A percentile compares a stretch with the other conserved stretches of the same genome.
These are phyloP conservation scores for Ambrosia artemisiifolia DNA, from an alignment of 129 eudicot genomes.

Conservation along the genomic window DNA sequence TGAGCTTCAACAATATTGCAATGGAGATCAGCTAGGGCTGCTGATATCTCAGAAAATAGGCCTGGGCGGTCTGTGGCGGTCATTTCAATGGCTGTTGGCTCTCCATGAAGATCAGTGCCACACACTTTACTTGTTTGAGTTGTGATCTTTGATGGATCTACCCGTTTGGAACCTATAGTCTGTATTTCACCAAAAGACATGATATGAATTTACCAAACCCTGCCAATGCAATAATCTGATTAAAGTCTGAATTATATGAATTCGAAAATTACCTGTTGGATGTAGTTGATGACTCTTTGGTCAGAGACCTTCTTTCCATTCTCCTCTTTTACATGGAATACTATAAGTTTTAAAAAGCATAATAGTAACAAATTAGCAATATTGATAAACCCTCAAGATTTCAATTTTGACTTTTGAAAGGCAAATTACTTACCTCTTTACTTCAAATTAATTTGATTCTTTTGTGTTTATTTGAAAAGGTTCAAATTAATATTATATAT, in stretches of 20 bases:
- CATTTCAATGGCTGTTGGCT: constrained; percentile 65
- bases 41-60: constrained; percentile 77
- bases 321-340: constrained; percentile 73
- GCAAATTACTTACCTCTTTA: background rate
- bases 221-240: too few relatives aligned
- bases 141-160: constrained; percentile 21
- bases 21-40: constrained; percentile 69
- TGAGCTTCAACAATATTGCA: constrained; percentile 81
- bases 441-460: constrained; percentile 1
- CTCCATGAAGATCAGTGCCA: constrained; percentile 21
- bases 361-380: background rate
- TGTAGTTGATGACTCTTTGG: constrained; percentile 48
- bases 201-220: background rate
- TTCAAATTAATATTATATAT: too few relatives aligned
- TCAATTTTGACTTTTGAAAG: background rate
- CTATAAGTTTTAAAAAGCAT: constrained; percentile 34
- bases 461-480: background rate
- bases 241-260: background rate
- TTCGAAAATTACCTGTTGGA: constrained; percentile 53
- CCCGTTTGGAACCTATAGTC: constrained; percentile 44
- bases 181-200: constrained; percentile 13
- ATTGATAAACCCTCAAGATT: background rate
- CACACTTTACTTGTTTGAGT: constrained; percentile 15
- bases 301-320: constrained; percentile 58
- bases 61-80: constrained; percentile 74